These are phyloP conservation scores for Curvularia hawaiiensis DNA, from an alignment of 2,329 filamentous ascomycete species.

Conservation along the genomic window DNA sequence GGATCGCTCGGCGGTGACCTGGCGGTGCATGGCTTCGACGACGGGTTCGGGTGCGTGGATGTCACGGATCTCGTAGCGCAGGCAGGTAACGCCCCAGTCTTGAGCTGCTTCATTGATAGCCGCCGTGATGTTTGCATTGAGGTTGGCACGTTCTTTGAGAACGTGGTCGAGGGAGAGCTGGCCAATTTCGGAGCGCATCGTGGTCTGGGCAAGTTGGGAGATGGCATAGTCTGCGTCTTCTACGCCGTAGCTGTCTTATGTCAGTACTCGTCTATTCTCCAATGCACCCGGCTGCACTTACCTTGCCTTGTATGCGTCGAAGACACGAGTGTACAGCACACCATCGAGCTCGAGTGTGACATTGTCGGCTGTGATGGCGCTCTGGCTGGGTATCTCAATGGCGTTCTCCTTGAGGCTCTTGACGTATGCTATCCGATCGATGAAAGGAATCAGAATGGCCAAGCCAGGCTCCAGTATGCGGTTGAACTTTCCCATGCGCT, in stretches of 20 bases:
- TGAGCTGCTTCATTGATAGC: conserved; percentile 98
- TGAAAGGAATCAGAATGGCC: conserved; percentile 83
- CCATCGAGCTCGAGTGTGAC: conserved; percentile 96
- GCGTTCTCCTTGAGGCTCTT: conserved; percentile 96
- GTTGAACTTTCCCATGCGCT: conserved; percentile 98
- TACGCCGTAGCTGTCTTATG: conserved; percentile 77
- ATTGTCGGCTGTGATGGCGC: conserved; percentile 97
- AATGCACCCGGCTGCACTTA: conserved; percentile 48
- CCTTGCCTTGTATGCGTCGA: conserved; percentile 98
- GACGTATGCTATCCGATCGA: conserved; percentile 97
- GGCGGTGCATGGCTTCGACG: conserved; percentile 96
- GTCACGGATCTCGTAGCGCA: conserved; percentile 97
- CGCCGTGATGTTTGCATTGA: conserved; percentile 98
- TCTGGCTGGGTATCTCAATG: conserved; percentile 96
- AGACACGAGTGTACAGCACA: conserved; percentile 92
- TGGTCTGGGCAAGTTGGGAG: conserved; percentile 95
- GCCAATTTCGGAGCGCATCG: conserved; percentile 98
- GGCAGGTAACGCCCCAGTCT: conserved; percentile 94
- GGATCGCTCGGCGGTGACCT: conserved; percentile 94
- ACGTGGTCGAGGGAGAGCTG: conserved; percentile 97
- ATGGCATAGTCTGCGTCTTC: conserved; percentile 99
- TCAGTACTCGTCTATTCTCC: conserved; percentile 15
- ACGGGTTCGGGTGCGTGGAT: conserved; percentile 95
- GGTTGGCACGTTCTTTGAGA: conserved; percentile 91
- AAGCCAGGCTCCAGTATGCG: conserved; percentile 91